A percentile compares a stretch with the other conserved stretches of the same genome.
Evolutionary conservation across 2,329 filamentous ascomycete genomes (phyloP).

Genomic region (Curvularia eragrostidis): DNA sequence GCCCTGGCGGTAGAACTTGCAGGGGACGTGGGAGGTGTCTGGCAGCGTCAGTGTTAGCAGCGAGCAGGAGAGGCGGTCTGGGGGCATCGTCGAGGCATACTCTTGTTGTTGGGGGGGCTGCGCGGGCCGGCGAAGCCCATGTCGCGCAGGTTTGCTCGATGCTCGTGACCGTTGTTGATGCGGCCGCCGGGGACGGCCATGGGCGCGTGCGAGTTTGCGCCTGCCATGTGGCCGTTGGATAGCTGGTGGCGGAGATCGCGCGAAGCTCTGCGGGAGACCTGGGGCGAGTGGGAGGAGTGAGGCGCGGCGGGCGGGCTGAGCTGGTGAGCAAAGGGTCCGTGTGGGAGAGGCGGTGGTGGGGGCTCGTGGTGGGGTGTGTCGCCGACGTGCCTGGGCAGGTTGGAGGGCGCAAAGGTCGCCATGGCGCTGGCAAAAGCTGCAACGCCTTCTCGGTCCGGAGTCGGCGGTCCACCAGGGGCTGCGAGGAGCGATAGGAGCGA

Average conservation of each 20-base stretch:
- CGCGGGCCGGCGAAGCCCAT: slow-evolving; percentile 52
- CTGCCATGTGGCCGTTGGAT: slow-evolving; percentile 43
- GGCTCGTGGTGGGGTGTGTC: slow-evolving; percentile 42
- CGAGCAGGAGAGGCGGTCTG: background rate
- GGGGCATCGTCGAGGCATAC: slow-evolving; percentile 33
- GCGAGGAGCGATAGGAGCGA: slow-evolving; percentile 13
- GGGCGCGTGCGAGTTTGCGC: slow-evolving; percentile 45
- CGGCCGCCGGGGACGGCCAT: slow-evolving; percentile 48
- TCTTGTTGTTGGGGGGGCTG: slow-evolving; percentile 60
- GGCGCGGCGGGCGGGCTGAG: slow-evolving; percentile 29
- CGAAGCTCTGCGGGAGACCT: slow-evolving; percentile 37
- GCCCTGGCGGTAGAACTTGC: slow-evolving; percentile 98
- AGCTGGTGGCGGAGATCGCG: slow-evolving; percentile 40
- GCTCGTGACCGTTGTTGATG: slow-evolving; percentile 41
- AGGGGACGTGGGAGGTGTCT: slow-evolving; percentile 97
- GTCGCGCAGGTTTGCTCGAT: slow-evolving; percentile 43
- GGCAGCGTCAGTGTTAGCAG: slow-evolving; percentile 32
- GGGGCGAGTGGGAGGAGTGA: slow-evolving; percentile 30
- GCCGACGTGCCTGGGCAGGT: slow-evolving; percentile 27
- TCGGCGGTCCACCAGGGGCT: slow-evolving; percentile 12
- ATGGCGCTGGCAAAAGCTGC: slow-evolving; percentile 25
- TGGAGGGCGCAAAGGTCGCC: slow-evolving; percentile 39
- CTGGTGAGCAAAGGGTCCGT: slow-evolving; percentile 39
- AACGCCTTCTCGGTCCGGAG: slow-evolving; percentile 12
- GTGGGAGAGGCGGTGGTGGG: slow-evolving; percentile 37